A percentile compares a stretch with the other conserved stretches of the same genome.
These are phyloP conservation scores for Scheffersomyces quercinus DNA, from an alignment of 1,139 yeast genomes.

Conservation along the genomic window DNA sequence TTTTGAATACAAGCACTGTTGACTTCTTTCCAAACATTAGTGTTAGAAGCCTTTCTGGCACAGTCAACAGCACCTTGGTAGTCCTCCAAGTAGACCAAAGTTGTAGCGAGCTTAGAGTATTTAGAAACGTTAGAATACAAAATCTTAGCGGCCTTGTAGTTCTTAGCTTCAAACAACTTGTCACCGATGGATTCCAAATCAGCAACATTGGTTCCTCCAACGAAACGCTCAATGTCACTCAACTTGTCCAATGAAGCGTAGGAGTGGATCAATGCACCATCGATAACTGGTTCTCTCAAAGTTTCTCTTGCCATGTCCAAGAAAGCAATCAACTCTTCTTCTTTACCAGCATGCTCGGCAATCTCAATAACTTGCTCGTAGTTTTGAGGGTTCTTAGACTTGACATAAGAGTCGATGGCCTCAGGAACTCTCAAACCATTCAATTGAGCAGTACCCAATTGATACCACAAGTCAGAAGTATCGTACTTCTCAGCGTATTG, in stretches of 20 bases:
- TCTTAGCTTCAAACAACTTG: constrained; percentile 74
- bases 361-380: constrained; percentile 91
- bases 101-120: constrained; percentile 93
- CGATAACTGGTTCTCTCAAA: constrained; percentile 88
- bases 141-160: constrained; percentile 91
- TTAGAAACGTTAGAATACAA: constrained; percentile 85
- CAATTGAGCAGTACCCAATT: constrained; percentile 93
- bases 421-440: constrained; percentile 92
- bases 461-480: constrained; percentile 87
- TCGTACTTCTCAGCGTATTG: constrained; percentile 90
- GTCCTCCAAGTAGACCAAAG: constrained; percentile 87
- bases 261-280: constrained; percentile 85
- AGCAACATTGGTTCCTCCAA: constrained; percentile 89
- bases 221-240: constrained; percentile 79
- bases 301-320: constrained; percentile 93
- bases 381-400: constrained; percentile 89
- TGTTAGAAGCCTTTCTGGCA: constrained; percentile 96
- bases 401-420: constrained; percentile 85
- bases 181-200: constrained; percentile 92
- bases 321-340: constrained; percentile 85
- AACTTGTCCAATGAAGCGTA: constrained; percentile 79
- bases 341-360: constrained; percentile 94
- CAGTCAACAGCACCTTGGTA: constrained; percentile 98
- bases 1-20: constrained; percentile 95
- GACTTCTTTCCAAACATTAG: constrained; percentile 95